Base-by-base conservation (phyloP, 345 rosid genomes). In the Geranium brycei region DNA sequence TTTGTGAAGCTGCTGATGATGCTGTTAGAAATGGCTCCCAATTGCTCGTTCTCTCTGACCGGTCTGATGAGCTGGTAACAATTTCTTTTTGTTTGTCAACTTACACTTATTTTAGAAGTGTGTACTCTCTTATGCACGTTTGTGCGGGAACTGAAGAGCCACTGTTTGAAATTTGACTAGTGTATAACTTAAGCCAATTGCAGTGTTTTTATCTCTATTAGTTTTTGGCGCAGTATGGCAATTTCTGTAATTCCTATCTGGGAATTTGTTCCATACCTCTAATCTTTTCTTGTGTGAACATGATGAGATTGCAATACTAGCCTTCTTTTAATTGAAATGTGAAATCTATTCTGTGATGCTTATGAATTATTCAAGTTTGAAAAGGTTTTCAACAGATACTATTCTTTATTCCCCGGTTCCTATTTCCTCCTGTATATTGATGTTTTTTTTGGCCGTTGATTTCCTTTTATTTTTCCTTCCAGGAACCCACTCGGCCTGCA, bases 1-100 rank as follows among this genome's bases (percentile, higher is more conserved):
- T 93, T 57, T 93, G 99, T 80, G 99, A 88, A 72, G 90, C 87
- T 71, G 97, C 99, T 70, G 99, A 87, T 82, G 99, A 87, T 61
- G 99, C 97, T 64, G 99, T 93, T 83, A 80, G 91, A 66, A 89
- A 81, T 80, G 99, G 99, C 72, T 87, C 95, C 47, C 91, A 93
- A 74, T 81, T 93, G 28, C 97, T 93, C 77, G 79, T 93, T 75
- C 90, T 93, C 19, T 93, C 96, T 61, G 97, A 93, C 71, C 83
- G 95, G 30, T 59, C 87, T 65, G 91, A 85, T 75, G 82, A 66
- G 66, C 77, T 90, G 82, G 98, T 89, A 81, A 75, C 64, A 28
- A 47, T 64, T 65, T 61, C 19, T 58, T 68, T 60, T 63, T 19
- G 66, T 67, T 47, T 53, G 32, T 40, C 47, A 5, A 59, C 11